phyloP scores from a whole-genome alignment of 495 filamentous ascomycete genomes.

The Lichenothelia convexa region DNA sequence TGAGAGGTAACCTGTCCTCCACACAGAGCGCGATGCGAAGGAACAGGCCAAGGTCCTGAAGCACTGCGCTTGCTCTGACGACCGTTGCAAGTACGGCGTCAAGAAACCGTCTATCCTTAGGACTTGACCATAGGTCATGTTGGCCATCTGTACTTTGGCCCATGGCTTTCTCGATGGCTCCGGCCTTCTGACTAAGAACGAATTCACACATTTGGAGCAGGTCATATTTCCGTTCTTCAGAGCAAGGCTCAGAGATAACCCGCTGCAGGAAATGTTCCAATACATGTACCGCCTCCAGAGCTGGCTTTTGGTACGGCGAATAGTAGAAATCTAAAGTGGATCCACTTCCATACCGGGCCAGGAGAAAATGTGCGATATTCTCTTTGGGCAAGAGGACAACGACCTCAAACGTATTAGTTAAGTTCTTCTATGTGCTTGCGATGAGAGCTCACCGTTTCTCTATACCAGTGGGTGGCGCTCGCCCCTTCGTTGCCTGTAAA shows the following conservation, averaged over 20 bases:
- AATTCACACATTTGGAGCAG: not conserved
- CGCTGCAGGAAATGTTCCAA: not conserved
- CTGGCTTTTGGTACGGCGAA: not conserved
- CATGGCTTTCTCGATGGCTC: not conserved
- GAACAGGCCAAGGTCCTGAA: not conserved
- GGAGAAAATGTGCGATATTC: not conserved
- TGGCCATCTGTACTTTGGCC: not conserved
- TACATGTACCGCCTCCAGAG: not conserved
- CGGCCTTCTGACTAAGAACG: not conserved
- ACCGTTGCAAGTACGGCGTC: not conserved
- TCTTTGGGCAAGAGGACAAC: not conserved
- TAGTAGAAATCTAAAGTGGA: not conserved
- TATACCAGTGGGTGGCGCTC: constrained; percentile 3
- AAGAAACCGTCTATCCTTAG: not conserved
- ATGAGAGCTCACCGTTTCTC: constrained; percentile 1
- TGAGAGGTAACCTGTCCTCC: not conserved
- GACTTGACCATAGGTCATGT: not conserved
- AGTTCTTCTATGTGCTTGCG: not conserved
- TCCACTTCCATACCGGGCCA: not conserved
- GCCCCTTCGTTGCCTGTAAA: constrained; percentile 23
- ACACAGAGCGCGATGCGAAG: not conserved
- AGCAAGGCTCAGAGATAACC: not conserved
- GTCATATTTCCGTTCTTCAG: not conserved
- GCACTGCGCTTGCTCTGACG: not conserved
- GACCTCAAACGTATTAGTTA: not conserved